Percentiles rank a stretch among this genome's conserved stretches.
phyloP scores from a whole-genome alignment of 2,329 filamentous ascomycete species.

The Pseudogymnoascus pannorum region DNA sequence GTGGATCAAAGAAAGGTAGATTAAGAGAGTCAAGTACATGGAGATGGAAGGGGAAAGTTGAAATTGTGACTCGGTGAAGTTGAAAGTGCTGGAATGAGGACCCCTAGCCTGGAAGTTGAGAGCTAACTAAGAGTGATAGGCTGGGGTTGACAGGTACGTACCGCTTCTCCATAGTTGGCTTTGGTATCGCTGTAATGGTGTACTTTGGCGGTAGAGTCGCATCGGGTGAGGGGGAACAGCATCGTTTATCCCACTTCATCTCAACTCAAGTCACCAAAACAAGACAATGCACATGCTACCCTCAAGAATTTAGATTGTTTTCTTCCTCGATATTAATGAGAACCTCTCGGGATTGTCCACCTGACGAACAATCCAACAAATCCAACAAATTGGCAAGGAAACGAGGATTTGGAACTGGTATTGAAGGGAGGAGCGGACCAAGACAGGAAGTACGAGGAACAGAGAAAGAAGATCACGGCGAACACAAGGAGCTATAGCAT shows the following conservation, averaged over 20 bases:
- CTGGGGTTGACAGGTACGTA: slow-evolving; percentile 7
- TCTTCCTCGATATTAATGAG: not conserved
- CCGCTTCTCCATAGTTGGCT: not conserved
- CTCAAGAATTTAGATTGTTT: not conserved
- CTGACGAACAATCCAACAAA: not conserved
- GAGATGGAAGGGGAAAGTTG: not conserved
- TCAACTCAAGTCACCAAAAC: not conserved
- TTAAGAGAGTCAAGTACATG: not conserved
- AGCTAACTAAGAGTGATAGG: not conserved
- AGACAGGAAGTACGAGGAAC: not conserved
- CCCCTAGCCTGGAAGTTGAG: not conserved
- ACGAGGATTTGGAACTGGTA: not conserved
- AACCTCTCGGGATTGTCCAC: not conserved
- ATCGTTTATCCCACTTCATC: not conserved
- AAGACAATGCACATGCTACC: not conserved
- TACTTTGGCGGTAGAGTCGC: not conserved
- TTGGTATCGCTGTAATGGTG: not conserved
- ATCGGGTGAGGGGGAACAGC: not conserved
- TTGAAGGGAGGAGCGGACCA: not conserved
- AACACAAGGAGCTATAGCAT: not conserved
- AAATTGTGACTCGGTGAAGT: slow-evolving; percentile 1
- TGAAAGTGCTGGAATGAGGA: not conserved
- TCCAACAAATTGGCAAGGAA: not conserved
- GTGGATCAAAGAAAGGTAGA: slow-evolving; percentile 4
- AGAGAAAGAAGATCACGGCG: not conserved